Base-by-base conservation (phyloP, 495 filamentous ascomycete genomes). In the Symbiotaphrina buchneri region DNA sequence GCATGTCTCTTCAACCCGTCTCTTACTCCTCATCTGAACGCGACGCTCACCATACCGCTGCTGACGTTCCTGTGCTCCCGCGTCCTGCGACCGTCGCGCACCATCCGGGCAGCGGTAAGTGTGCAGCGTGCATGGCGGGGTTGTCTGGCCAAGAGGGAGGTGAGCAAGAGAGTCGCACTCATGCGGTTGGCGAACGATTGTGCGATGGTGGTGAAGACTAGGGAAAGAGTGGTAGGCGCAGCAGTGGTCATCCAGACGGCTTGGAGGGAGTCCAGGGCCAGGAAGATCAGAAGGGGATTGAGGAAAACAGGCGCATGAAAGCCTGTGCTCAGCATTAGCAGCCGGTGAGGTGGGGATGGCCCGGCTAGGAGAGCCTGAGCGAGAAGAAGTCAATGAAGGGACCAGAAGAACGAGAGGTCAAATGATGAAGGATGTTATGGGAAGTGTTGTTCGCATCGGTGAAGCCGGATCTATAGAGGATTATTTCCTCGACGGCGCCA, bases 51-150 rank as follows among this genome's bases (percentile, higher is more conserved):
- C n/a, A n/a, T n/a, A n/a, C n/a, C n/a, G n/a, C n/a, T n/a, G 8
- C 55, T 75, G 22, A 55, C 66, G 6, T 73, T 72, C 45, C 59
- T 77, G 5, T 69, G 65, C 27, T 73, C 67, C 3, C 57, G 71
- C 21, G 45, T 77, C 3, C 56, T 75, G 10, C 53, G 58, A 1
- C 52, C 61, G 17, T 59, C 61, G 5, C 52, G 50, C 18, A 42
- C 47, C 21, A 45, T 58, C 17, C 58, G 56, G 43, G 70, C 70
- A 8, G 66, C 63, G 6, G 38, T 43, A 5, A 53, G 52, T 4
- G 65, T 75, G 18, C 59, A 63, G 42, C 49, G 52, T 13, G 40
- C 37, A 3, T 61, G 47, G 40, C 47, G 52, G 6, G 31, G 20
- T 3, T 27, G 18, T 4, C 39, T 41, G 4, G 19, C 37, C 0